Evolutionary conservation across 2,329 filamentous ascomycete genomes (phyloP).

Genomic region (Macroventuria anomochaeta): DNA sequence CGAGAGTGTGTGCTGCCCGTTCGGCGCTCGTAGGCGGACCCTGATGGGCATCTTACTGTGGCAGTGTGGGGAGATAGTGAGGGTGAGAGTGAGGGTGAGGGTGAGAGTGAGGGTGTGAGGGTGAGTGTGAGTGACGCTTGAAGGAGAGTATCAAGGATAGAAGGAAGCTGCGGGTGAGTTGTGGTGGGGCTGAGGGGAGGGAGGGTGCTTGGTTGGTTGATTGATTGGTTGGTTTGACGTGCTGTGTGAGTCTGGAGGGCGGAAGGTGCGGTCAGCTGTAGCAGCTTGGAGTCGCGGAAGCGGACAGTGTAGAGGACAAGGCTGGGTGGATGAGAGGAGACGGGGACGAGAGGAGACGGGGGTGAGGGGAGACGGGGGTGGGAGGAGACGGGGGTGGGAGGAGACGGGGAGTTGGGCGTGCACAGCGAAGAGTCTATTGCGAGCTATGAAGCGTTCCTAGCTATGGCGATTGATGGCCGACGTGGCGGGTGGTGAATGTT

Average conservation of each 20-base stretch:
- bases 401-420: background rate
- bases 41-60: conserved; percentile 63
- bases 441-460: background rate
- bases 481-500: conserved; percentile 32
- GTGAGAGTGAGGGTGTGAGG: background rate
- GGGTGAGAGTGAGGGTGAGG: conserved; percentile 26
- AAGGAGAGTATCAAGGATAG: background rate
- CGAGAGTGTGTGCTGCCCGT: conserved; percentile 72
- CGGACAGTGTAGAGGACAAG: background rate
- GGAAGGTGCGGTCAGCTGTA: conserved; percentile 11
- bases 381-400: too few species aligned
- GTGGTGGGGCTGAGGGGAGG: background rate
- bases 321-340: too few species aligned
- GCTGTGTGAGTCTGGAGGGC: too few species aligned
- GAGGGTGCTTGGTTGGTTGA: too few species aligned
- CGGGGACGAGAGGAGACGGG: too few species aligned
- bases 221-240: too few species aligned
- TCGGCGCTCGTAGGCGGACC: conserved; percentile 76
- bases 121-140: background rate
- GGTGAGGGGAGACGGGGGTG: too few species aligned
- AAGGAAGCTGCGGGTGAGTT: background rate
- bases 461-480: conserved; percentile 12
- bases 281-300: conserved; percentile 8
- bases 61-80: background rate
- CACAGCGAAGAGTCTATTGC: background rate